Percentiles rank a stretch among this genome's conserved stretches.
These are phyloP conservation scores for Brasenia schreberi DNA, from an alignment of 164 flowering plant species.

Conservation along the genomic window DNA sequence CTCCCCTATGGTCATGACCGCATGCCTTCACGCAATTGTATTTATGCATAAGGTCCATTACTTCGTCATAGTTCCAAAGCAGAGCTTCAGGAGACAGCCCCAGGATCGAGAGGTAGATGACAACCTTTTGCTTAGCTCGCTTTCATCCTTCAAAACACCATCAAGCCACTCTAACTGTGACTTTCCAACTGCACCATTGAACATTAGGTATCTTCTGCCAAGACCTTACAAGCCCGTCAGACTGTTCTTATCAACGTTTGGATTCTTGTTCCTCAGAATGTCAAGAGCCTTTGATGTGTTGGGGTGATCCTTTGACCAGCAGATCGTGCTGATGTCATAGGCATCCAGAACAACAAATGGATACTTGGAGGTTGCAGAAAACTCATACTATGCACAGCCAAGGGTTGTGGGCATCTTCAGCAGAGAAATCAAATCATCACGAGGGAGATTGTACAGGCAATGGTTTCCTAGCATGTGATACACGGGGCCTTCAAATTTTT, in stretches of 20 bases:
- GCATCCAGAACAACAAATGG: conserved; percentile 86
- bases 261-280: conserved; percentile 56
- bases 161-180: conserved; percentile 77
- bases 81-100: conserved; percentile 48
- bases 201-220: conserved; percentile 76
- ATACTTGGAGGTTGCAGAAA: conserved; percentile 62
- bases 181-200: conserved; percentile 79
- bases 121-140: conserved; percentile 49
- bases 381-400: conserved; percentile 62
- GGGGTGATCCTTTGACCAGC: conserved; percentile 82
- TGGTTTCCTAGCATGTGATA: conserved; percentile 97
- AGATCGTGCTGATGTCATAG: conserved; percentile 85
- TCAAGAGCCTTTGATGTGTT: conserved; percentile 40
- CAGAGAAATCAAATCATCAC: conserved; percentile 45
- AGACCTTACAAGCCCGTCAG: conserved; percentile 50
- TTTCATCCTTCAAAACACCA: conserved; percentile 44
- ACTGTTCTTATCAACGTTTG: conserved; percentile 71
- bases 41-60: conserved; percentile 61
- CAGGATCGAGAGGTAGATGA: conserved; percentile 81
- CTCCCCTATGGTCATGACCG: conserved; percentile 92
- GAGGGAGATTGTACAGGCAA: conserved; percentile 93
- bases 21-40: conserved; percentile 78
- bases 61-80: conserved; percentile 87
- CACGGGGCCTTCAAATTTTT: conserved; percentile 47
- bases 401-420: conserved; percentile 45